Evolutionary conservation across 352 stramenopile species (phyloP), one percentile per base, ranked within the genome.

Genomic region (Globisporangium cylindrosporum): DNA sequence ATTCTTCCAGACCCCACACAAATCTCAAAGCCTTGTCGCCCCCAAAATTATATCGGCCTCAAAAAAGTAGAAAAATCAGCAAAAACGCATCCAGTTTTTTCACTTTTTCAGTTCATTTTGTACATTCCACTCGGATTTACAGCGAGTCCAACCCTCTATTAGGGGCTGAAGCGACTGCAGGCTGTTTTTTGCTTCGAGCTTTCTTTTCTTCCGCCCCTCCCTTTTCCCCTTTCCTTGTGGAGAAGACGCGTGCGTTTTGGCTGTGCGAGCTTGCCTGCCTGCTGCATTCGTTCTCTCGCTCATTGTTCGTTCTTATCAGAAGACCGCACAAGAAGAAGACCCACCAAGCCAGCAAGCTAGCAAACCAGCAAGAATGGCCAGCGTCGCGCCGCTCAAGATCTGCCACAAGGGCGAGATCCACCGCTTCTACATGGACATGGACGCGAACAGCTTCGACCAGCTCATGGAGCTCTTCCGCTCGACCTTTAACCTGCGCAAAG

Each of bases 331-430:
- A 24, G 24, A 29, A 54, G n/a, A 54, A 55, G 15, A 57, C 9
- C 3, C 20, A 56, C 15, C 49, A 20, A 57, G 12, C 49, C 27
- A 58, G 10, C 18, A 56, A 61, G 48, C 32, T 43, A 60, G n/a
- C 25, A 36, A 71, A 66, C 49, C 20, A 48, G 62, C 49, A 43
- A 75, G 1, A 54, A 87, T 90, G 82, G 75, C 73, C 59, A 73
- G 76, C 69, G 32, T 88, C 62, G 89, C 81, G 54, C 78, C 86
- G 7, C 71, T 95, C 25, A 95, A 95, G 81, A 79, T 95, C 64
- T 82, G 73, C 68, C 80, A 88, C 84, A 92, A 91, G 70, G 86
- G 88, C 60, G 88, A 95, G 73, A 89, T 95, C 64, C 86, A 93
- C 74, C 86, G 88, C 71, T 79, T 95, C 48, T 76, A 76, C 58